Evolutionary conservation across 768 basidiomycete genomes (phyloP).

Genomic region (Serpula lacrymans): DNA sequence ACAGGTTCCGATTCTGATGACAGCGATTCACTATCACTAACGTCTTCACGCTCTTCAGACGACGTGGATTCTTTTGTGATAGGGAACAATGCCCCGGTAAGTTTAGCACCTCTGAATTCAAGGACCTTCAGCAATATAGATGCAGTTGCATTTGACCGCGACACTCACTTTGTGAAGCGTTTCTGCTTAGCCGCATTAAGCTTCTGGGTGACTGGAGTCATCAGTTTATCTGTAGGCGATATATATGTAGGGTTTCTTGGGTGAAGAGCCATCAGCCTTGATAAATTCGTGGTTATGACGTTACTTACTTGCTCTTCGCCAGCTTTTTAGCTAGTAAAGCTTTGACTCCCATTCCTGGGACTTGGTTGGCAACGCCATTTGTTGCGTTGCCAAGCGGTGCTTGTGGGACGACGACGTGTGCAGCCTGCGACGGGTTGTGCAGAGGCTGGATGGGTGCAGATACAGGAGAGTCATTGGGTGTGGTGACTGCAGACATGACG

Average conservation of each 20-base stretch:
- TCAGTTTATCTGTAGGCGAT: slow-evolving; percentile 93
- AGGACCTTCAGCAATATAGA: slow-evolving; percentile 3
- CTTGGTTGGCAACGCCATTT: slow-evolving; percentile 49
- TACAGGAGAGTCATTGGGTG: slow-evolving; percentile 66
- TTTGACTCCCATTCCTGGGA: slow-evolving; percentile 80
- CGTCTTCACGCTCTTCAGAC: slow-evolving; percentile 29
- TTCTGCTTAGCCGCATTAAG: slow-evolving; percentile 89
- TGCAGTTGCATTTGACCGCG: slow-evolving; percentile 2
- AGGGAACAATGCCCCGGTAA: slow-evolving; percentile 56
- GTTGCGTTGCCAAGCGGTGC: slow-evolving; percentile 72
- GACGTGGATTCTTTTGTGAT: slow-evolving; percentile 34
- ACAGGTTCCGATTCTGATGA: slow-evolving; percentile 28
- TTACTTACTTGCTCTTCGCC: slow-evolving; percentile 79
- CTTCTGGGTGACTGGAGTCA: slow-evolving; percentile 93
- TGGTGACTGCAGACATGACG: slow-evolving; percentile 53
- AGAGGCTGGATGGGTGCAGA: slow-evolving; percentile 70
- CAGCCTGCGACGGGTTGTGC: slow-evolving; percentile 81
- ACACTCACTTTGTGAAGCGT: slow-evolving; percentile 81
- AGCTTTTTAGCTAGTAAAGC: slow-evolving; percentile 92
- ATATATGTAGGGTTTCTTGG: slow-evolving; percentile 80
- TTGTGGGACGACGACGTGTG: slow-evolving; percentile 73
- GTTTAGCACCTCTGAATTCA: slow-evolving; percentile 51
- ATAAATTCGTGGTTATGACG: not conserved
- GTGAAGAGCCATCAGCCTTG: slow-evolving; percentile 10
- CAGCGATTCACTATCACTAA: slow-evolving; percentile 36